A percentile compares a stretch with the other conserved stretches of the same genome.
Evolutionary conservation across 192 early-diverging fungal genomes (phyloP).

Genomic region (Coemansia sp.): DNA sequence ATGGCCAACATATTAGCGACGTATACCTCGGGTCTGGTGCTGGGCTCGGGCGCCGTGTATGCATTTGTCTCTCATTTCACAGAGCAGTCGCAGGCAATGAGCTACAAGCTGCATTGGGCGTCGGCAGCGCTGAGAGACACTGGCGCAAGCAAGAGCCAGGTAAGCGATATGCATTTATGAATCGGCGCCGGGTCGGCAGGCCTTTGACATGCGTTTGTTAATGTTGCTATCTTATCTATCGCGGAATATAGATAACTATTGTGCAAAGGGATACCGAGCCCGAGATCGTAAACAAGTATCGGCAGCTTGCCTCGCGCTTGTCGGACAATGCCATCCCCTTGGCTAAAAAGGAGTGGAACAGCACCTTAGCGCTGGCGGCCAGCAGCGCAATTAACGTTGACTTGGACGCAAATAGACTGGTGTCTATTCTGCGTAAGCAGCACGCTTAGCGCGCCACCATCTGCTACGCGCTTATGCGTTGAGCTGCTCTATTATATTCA

Average conservation of each 20-base stretch:
- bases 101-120: constrained; percentile 35
- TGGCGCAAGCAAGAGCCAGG: constrained; percentile 12
- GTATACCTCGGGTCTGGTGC: constrained; percentile 47
- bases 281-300: constrained; percentile 26
- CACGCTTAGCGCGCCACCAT: not conserved
- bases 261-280: constrained; percentile 24
- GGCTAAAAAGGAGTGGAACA: constrained; percentile 50
- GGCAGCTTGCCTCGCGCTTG: constrained; percentile 25
- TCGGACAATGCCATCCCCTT: constrained; percentile 39
- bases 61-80: constrained; percentile 41
- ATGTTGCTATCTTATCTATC: not conserved
- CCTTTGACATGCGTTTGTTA: not conserved
- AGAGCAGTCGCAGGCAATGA: constrained; percentile 31
- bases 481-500: not conserved
- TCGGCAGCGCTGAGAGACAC: constrained; percentile 25
- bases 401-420: constrained; percentile 17
- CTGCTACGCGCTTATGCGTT: not conserved
- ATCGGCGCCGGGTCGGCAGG: not conserved
- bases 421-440: not conserved
- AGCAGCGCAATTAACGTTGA: constrained; percentile 14
- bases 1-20: constrained; percentile 53
- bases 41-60: constrained; percentile 43
- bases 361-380: constrained; percentile 13
- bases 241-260: constrained; percentile 12
- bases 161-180: constrained; percentile 3